Percentiles rank a stretch among this genome's conserved stretches.
phyloP scores from a whole-genome alignment of 208 protist genomes.

The Leishmania guyanensis region DNA sequence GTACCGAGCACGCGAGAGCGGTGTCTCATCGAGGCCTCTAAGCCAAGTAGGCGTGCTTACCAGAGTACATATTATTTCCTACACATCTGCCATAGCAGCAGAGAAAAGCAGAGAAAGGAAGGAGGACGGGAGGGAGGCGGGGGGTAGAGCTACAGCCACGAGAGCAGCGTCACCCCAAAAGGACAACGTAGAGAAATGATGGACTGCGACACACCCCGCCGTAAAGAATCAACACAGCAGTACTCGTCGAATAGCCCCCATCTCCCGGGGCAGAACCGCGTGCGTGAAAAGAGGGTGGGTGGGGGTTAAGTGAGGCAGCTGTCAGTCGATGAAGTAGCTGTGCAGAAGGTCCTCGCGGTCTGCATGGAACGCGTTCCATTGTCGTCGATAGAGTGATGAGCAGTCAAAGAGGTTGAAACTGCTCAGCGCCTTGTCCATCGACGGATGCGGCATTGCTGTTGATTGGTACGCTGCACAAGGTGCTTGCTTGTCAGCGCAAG shows the following conservation, averaged over 20 bases:
- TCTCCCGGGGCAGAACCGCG: too few species aligned
- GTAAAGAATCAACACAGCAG: background rate
- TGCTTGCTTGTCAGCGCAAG: background rate
- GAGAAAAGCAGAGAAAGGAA: background rate
- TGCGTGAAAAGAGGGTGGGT: background rate
- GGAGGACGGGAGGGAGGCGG: background rate
- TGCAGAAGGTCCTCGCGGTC: conserved; percentile 1
- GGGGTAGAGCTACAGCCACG: background rate
- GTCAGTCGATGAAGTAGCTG: background rate
- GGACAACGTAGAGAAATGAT: background rate
- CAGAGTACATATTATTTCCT: background rate
- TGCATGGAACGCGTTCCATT: conserved; percentile 25
- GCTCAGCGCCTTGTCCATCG: background rate
- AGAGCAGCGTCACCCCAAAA: background rate
- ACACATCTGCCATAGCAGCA: background rate
- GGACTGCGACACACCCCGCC: background rate
- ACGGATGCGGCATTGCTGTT: background rate
- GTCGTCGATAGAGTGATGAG: conserved; percentile 11
- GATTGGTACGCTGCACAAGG: background rate
- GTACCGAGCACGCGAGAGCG: background rate
- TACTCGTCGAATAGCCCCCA: background rate
- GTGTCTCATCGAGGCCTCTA: background rate
- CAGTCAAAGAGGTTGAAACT: conserved; percentile 25
- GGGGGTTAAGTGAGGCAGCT: background rate
- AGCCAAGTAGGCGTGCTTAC: background rate